A percentile compares a stretch with the other conserved stretches of the same genome.
Conservation (phyloP, 441 rosid genomes). For the Gossypium trilobum region DNA sequence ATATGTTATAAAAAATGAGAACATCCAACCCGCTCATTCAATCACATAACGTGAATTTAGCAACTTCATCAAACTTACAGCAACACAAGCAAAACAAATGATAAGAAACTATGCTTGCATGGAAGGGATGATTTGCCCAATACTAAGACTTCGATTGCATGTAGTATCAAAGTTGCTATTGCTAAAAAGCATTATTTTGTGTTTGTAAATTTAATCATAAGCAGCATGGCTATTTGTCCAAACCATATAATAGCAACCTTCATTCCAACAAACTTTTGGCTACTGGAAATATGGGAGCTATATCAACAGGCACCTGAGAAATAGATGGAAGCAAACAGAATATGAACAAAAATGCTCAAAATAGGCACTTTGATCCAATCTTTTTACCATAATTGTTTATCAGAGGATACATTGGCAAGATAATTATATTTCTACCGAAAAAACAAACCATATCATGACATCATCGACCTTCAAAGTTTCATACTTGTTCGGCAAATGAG, state of each 20-base stretch:
- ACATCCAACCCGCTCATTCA: no score
- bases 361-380: background rate
- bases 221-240: background rate
- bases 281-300: constrained; percentile 56
- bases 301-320: constrained; percentile 75
- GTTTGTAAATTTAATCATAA: background rate
- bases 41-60: background rate
- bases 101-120: background rate
- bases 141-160: background rate
- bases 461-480: background rate
- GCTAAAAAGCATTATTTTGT: background rate
- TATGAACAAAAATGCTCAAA: background rate
- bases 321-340: background rate
- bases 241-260: constrained; percentile 10
- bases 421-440: background rate
- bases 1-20: no score
- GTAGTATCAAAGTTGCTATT: no score
- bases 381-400: background rate
- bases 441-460: background rate
- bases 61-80: background rate
- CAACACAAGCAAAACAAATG: background rate
- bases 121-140: background rate
- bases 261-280: constrained; percentile 32
- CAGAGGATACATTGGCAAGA: background rate
- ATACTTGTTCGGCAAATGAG: background rate